A percentile compares a stretch with the other conserved stretches of the same genome.
Conservation (phyloP, 495 filamentous ascomycete genomes). For the Penicillium bovifimosum region DNA sequence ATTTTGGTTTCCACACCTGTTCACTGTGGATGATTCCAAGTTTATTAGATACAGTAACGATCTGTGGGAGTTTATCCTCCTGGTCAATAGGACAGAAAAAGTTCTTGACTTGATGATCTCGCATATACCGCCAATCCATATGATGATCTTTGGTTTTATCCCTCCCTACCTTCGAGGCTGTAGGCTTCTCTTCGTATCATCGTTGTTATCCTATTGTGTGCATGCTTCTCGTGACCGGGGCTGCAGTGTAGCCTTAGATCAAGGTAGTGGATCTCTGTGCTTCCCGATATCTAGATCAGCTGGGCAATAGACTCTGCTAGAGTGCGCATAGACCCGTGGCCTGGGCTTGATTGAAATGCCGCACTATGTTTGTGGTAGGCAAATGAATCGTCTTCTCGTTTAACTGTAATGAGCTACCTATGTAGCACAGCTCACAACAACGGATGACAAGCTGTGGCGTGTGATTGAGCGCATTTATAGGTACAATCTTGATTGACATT, state of each 20-base stretch:
- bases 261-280: too few relatives aligned
- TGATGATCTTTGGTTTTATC: constrained; percentile 6
- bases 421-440: too few relatives aligned
- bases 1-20: constrained; percentile 9
- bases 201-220: background rate
- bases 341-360: too few relatives aligned
- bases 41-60: constrained; percentile 14
- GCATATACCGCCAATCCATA: constrained; percentile 27
- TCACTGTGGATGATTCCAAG: constrained; percentile 7
- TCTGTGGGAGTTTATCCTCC: constrained; percentile 18
- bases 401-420: too few relatives aligned
- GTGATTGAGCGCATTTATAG: too few relatives aligned
- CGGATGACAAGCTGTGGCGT: too few relatives aligned
- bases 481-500: too few relatives aligned
- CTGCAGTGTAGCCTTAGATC: background rate
- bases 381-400: too few relatives aligned
- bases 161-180: background rate
- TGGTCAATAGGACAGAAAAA: constrained; percentile 27
- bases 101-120: constrained; percentile 31
- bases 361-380: too few relatives aligned
- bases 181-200: background rate
- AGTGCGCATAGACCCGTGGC: too few relatives aligned
- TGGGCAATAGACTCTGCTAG: too few relatives aligned
- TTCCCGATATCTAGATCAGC: too few relatives aligned
- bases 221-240: background rate